A percentile compares a stretch with the other conserved stretches of the same genome.
Conservation (phyloP, 129 eudicot genomes). For the Smallanthus sonchifolius region DNA sequence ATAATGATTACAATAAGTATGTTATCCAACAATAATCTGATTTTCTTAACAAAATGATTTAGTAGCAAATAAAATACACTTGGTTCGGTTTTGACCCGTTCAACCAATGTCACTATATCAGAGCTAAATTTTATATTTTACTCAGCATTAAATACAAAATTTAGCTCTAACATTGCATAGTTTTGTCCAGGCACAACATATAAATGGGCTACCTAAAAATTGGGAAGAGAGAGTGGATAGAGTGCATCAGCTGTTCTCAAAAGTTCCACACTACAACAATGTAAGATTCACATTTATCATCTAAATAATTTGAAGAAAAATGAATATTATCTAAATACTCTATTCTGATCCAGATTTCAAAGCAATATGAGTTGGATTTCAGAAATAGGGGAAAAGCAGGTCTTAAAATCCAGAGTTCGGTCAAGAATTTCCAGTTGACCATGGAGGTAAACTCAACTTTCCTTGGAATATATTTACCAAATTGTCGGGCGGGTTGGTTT, state of each 20-base stretch:
- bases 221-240: slow-evolving; percentile 70
- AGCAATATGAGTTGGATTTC: slow-evolving; percentile 82
- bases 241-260: slow-evolving; percentile 72
- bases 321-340: neutral
- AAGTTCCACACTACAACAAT: slow-evolving; percentile 73
- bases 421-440: slow-evolving; percentile 83
- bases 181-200: slow-evolving; percentile 57
- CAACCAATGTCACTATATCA: neutral
- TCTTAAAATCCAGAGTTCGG: slow-evolving; percentile 77
- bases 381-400: slow-evolving; percentile 81
- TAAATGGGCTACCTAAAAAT: slow-evolving; percentile 59
- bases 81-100: neutral
- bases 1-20: neutral
- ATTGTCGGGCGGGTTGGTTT: neutral
- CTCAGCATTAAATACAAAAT: neutral
- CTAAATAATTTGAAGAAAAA: neutral
- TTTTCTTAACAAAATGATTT: neutral
- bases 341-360: slow-evolving; percentile 46
- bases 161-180: neutral
- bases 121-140: neutral
- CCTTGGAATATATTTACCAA: neutral
- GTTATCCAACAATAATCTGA: neutral
- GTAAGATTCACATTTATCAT: slow-evolving; percentile 30
- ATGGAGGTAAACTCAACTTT: slow-evolving; percentile 54
- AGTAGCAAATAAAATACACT: neutral